Percentiles rank a stretch among this genome's conserved stretches.
Conservation (phyloP, 164 flowering plant genomes). For the Nelumbo lutea region DNA sequence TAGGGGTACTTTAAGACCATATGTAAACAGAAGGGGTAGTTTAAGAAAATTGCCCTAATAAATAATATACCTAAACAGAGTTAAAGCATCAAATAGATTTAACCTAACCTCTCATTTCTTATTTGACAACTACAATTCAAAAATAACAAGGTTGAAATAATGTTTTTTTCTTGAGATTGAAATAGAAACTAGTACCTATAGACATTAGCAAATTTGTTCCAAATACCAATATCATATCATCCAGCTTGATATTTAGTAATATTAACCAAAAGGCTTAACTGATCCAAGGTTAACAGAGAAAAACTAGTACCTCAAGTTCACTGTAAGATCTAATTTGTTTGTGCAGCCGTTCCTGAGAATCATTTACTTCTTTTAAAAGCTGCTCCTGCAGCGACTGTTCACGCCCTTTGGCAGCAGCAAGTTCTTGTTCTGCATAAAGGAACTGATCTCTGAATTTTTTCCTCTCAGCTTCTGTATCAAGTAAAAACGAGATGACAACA, state of each 20-base stretch:
- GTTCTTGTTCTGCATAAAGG: constrained; percentile 70
- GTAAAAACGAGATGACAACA: constrained; percentile 2
- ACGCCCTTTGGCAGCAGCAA: constrained; percentile 89
- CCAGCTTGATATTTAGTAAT: background rate
- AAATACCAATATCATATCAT: too few relatives aligned
- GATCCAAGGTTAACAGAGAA: background rate
- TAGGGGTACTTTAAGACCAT: too few relatives aligned
- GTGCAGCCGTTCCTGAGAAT: constrained; percentile 53
- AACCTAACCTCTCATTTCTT: too few relatives aligned
- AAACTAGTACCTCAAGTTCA: constrained; percentile 67
- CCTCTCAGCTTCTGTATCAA: constrained; percentile 63
- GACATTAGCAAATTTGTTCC: too few relatives aligned
- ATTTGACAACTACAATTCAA: too few relatives aligned
- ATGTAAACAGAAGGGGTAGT: too few relatives aligned
- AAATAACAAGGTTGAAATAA: too few relatives aligned
- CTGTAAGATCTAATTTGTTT: constrained; percentile 45
- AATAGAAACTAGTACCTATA: too few relatives aligned
- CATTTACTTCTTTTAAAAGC: constrained; percentile 63
- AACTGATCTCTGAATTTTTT: constrained; percentile 55
- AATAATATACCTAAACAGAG: too few relatives aligned
- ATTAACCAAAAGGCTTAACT: background rate
- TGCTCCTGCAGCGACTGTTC: constrained; percentile 70
- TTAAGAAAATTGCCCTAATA: too few relatives aligned
- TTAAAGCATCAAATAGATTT: too few relatives aligned
- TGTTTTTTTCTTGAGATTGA: too few relatives aligned